Percentiles rank a stretch among this genome's conserved stretches.
phyloP scores from a whole-genome alignment of 2,329 filamentous ascomycete species.

The Fusarium vanettenii region DNA sequence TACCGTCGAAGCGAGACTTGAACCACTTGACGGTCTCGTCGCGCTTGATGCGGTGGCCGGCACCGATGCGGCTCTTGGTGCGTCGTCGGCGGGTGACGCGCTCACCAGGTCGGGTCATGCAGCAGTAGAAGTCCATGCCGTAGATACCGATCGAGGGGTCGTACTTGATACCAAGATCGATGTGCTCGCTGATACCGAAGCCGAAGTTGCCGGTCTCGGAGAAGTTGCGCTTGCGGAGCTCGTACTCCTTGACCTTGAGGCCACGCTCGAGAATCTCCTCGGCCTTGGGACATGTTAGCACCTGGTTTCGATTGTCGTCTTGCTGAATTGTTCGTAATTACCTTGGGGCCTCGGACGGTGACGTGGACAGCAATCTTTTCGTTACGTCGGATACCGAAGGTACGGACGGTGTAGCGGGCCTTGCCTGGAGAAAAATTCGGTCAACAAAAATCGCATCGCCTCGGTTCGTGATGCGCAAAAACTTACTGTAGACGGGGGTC shows the following conservation, averaged over 20 bases:
- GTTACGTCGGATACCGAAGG: slow-evolving; percentile 99
- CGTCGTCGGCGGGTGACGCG: slow-evolving; percentile 96
- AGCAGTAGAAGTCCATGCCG: slow-evolving; percentile 99
- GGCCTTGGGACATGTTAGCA: slow-evolving; percentile 64
- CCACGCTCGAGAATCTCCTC: slow-evolving; percentile 99
- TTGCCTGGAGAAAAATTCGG: slow-evolving; percentile 73
- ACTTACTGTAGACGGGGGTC: slow-evolving; percentile 98
- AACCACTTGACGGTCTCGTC: slow-evolving; percentile 98
- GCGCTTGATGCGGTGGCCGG: slow-evolving; percentile 92
- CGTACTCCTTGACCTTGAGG: slow-evolving; percentile 99
- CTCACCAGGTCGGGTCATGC: slow-evolving; percentile 99
- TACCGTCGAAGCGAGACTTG: slow-evolving; percentile 92
- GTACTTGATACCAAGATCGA: slow-evolving; percentile 99
- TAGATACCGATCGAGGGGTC: slow-evolving; percentile 98
- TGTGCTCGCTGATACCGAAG: slow-evolving; percentile 99
- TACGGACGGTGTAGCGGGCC: slow-evolving; percentile 99
- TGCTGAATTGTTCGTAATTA: slow-evolving; percentile 39
- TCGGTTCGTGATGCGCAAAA: slow-evolving; percentile 16
- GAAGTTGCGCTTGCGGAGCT: slow-evolving; percentile 99
- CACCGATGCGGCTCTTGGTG: slow-evolving; percentile 85
- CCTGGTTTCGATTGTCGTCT: background rate
- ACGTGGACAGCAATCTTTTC: slow-evolving; percentile 99
- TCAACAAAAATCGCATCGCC: slow-evolving; percentile 28
- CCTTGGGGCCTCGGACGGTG: slow-evolving; percentile 95
- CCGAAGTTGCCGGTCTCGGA: slow-evolving; percentile 99